Evolutionary conservation across 805 yeast genomes (phyloP), one percentile per base, ranked within the genome.

Genomic region (Brettanomyces naardenensis): DNA sequence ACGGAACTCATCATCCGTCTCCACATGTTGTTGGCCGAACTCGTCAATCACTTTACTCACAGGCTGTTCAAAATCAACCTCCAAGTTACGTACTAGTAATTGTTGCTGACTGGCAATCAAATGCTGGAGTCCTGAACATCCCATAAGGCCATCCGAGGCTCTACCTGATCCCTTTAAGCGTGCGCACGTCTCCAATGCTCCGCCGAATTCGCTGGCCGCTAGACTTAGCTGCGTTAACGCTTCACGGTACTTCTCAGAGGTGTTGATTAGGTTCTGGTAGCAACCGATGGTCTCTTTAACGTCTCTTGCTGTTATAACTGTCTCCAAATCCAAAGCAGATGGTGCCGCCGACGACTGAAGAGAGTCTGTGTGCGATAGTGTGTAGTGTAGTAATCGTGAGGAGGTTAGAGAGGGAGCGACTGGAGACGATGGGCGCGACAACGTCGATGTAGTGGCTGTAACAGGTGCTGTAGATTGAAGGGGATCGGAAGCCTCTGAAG

Each of bases 91-190:
- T 13, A 86, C 70, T 46, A 87, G 64, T 11, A 87, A 74, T 43
- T 78, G 79, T 43, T 82, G 81, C 53, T 85, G 92, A 53, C 84
- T 85, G 0, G 90, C 78, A 15, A 84, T 71, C 31, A 87, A 65
- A 51, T 74, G 78, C 47, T 84, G 89, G 38, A 87, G 62, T 0
- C 95, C 95, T 30, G 87, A 80, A 2, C 89, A 83, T 35, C 77
- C 71, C 47, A 76, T 60, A 13, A 86, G 56, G 6, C 86, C 86
- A 45, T 80, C 81, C 2, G 79, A 70, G 1, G 75, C 66, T 19
- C 58, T 58, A 13, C 75, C 78, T 15, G 79, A 71, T 11, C 86
- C 86, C 52, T 77, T 76, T 44, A 76, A 67, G 36, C 71, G 63
- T 1, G 87, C 78, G 41, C 76, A 66, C 31, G 66, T 68, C 49